Evolutionary conservation across 768 basidiomycete genomes (phyloP).

Genomic region (Lactarius indigo): DNA sequence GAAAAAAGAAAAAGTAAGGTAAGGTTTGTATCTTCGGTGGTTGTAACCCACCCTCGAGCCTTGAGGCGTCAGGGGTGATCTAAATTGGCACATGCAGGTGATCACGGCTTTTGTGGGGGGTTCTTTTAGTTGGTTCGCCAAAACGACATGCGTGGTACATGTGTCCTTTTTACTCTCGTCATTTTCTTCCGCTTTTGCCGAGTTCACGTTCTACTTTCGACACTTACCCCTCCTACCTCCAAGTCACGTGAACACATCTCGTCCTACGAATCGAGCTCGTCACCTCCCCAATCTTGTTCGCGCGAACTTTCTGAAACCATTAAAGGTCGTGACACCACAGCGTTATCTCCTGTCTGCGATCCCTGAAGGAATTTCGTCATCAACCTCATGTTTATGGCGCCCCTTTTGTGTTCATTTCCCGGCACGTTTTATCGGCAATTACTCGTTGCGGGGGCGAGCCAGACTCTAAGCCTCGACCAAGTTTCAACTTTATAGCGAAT

Average conservation of each 20-base stretch:
- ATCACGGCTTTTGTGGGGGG: slow-evolving; percentile 13
- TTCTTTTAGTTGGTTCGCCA: slow-evolving; percentile 13
- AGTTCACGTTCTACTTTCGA: background rate
- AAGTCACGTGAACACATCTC: slow-evolving; percentile 6
- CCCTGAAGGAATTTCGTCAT: slow-evolving; percentile 16
- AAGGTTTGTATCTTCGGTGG: slow-evolving; percentile 12
- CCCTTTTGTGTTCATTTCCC: slow-evolving; percentile 12
- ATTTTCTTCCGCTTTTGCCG: background rate
- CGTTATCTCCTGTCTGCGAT: background rate
- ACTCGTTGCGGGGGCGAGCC: slow-evolving; percentile 15
- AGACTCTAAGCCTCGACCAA: slow-evolving; percentile 5
- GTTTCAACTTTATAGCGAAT: slow-evolving; percentile 1
- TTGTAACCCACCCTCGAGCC: slow-evolving; percentile 9
- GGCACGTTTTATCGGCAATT: slow-evolving; percentile 21
- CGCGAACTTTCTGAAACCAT: background rate
- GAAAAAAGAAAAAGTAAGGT: slow-evolving; percentile 64
- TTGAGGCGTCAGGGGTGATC: slow-evolving; percentile 24
- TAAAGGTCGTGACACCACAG: background rate
- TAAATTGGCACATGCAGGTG: slow-evolving; percentile 20
- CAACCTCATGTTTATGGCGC: slow-evolving; percentile 22
- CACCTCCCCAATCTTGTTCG: background rate
- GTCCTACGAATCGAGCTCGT: background rate
- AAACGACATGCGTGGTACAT: slow-evolving; percentile 20
- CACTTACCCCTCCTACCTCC: background rate
- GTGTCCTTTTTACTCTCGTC: slow-evolving; percentile 13